These are phyloP conservation scores for Cymbidium sinense DNA, from an alignment of 106 monocot genomes.

Conservation along the genomic window DNA sequence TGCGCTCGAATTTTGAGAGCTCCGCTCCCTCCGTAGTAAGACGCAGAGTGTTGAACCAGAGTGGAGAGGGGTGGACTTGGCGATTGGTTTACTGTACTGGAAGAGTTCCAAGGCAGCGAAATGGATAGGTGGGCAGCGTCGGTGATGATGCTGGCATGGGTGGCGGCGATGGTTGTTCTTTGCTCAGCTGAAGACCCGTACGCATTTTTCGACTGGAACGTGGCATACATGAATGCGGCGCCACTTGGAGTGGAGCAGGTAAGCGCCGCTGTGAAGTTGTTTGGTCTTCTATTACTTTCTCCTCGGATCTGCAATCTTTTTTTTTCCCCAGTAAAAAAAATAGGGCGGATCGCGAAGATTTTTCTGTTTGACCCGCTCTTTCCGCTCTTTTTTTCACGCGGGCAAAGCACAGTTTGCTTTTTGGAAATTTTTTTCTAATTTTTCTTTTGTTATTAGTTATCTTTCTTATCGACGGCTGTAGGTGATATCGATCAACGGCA, in stretches of 20 bases:
- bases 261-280: too few species aligned
- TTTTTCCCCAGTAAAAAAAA: background rate
- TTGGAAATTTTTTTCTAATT: background rate
- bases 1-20: background rate
- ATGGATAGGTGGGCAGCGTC: background rate
- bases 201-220: slow-evolving; percentile 5
- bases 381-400: background rate
- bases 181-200: background rate
- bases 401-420: background rate
- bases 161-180: background rate
- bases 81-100: too few species aligned
- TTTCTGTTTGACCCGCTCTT: background rate
- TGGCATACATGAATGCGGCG: background rate
- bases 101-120: background rate
- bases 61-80: too few species aligned
- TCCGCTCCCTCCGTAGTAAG: background rate
- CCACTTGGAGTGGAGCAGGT: slow-evolving; percentile 7
- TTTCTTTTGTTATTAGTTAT: background rate
- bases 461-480: slow-evolving; percentile 6
- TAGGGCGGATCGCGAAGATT: background rate
- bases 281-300: background rate
- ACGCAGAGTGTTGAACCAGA: too few species aligned
- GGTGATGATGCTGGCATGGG: background rate
- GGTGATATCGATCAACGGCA: slow-evolving; percentile 71
- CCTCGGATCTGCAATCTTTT: background rate